Base-by-base conservation (phyloP, 75 land plant species). In the Selaginella moellendorffii region DNA sequence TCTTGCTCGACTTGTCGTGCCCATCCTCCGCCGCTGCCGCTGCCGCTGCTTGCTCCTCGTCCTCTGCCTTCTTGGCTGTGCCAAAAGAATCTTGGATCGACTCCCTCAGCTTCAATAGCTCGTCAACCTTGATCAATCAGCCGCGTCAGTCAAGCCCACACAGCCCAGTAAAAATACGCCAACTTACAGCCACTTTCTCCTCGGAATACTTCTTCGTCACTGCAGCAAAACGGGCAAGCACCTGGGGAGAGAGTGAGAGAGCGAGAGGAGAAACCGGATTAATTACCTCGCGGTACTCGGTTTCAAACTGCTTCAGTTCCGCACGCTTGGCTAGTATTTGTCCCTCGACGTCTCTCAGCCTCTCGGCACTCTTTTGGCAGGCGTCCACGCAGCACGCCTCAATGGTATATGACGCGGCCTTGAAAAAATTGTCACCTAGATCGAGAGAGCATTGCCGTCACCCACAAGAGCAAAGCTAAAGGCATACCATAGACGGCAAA, bases 201-300 rank as follows among this genome's bases (percentile, higher is more conserved):
- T 56, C 59, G 2, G 59, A 19, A 19, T 56, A 56, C 24, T 25
- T 56, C 8, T 56, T 56, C 9, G 59, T 56, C 19, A 56, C 59
- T 21, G 59, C 59, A 56, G 59, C 59, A 56, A 56, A 56, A 8
- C 59, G 59, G n/a, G n/a, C 59, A 56, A 24, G 23, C 5, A 24
- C 59, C 59, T 56, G 59, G 10, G 14, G 10, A 36, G 10, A 14
- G 5, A 14, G 46, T 36, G 5, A 36, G 10, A 36, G 5, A n/a
- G 46, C 46, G 14, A 36, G 14, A 5, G 5, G 10, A 5, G 5
- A 5, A 14, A 36, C 46, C 14, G 10, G 14, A 36, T 36, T 36
- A 36, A 36, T 36, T 56, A 56, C 59, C 59, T 56, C 59, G n/a
- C 59, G 59, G n/a, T 56, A 56, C 21, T 56, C 59, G 8, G 59